Evolutionary conservation across 176 grass and related monocot genomes (phyloP).

Genomic region (Oryza meridionalis): DNA sequence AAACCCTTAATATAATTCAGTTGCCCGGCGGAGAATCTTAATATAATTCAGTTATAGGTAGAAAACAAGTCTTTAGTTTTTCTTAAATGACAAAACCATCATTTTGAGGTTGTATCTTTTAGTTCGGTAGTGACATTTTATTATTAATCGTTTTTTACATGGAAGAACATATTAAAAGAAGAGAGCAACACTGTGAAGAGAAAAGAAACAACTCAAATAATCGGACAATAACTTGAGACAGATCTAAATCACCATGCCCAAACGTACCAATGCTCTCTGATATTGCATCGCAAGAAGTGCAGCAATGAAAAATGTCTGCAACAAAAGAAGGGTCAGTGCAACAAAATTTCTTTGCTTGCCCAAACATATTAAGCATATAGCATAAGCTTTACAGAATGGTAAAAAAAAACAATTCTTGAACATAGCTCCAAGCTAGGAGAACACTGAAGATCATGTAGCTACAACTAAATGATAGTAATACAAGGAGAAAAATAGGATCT

Average conservation of each 20-base stretch:
- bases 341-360: constrained; percentile 34
- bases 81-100: background rate
- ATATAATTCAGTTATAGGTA: constrained; percentile 12
- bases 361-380: constrained; percentile 3
- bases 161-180: background rate
- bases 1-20: too few relatives aligned
- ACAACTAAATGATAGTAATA: constrained; percentile 14
- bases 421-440: background rate
- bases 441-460: background rate
- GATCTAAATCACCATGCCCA: constrained; percentile 6
- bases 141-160: constrained; percentile 25
- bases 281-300: constrained; percentile 97
- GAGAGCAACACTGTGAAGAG: background rate
- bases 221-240: background rate
- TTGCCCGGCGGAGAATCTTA: too few relatives aligned
- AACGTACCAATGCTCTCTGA: constrained; percentile 79
- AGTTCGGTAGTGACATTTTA: background rate
- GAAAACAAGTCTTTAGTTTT: constrained; percentile 6
- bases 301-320: constrained; percentile 97
- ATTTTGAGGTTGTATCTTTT: background rate
- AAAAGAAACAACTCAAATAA: constrained; percentile 4
- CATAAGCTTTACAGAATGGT: background rate
- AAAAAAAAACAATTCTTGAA: background rate
- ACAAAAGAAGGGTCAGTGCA: constrained; percentile 24
- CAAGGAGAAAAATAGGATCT: constrained; percentile 12